These are phyloP conservation scores for Microbotryum silenes-acaulis DNA, from an alignment of 1,284 basidiomycete genomes.

Conservation along the genomic window DNA sequence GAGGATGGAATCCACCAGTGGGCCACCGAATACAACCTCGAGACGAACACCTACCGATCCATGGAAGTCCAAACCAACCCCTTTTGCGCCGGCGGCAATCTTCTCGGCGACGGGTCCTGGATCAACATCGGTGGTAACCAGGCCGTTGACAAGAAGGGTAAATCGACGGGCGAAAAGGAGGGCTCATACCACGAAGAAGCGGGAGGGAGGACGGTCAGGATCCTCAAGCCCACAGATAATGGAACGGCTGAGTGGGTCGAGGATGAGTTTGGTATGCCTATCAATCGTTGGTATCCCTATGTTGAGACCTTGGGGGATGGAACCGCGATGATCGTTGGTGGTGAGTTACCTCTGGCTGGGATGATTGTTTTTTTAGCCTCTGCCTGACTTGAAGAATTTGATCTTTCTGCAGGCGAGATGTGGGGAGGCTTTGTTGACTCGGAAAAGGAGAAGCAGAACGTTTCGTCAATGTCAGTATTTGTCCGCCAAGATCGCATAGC, in stretches of 20 bases:
- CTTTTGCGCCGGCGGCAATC: conserved; percentile 41
- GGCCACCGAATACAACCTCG: conserved; percentile 18
- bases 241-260: conserved; percentile 57
- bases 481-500: no score
- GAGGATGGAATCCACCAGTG: not conserved
- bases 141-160: conserved; percentile 38
- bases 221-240: conserved; percentile 63
- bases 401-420: no score
- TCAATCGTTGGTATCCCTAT: conserved; percentile 66
- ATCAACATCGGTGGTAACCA: conserved; percentile 41
- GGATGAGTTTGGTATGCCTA: conserved; percentile 51
- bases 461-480: conserved; percentile 49
- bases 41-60: conserved; percentile 30
- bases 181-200: conserved; percentile 50
- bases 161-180: not conserved
- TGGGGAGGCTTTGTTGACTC: conserved; percentile 67
- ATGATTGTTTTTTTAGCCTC: not conserved
- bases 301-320: conserved; percentile 46
- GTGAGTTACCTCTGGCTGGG: not conserved
- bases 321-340: conserved; percentile 45
- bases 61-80: conserved; percentile 40
- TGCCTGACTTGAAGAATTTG: no score
- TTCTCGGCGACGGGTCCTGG: conserved; percentile 41
- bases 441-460: conserved; percentile 66
- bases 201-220: conserved; percentile 51